phyloP scores from a whole-genome alignment of 495 filamentous ascomycete species.

The Letharia columbiana region DNA sequence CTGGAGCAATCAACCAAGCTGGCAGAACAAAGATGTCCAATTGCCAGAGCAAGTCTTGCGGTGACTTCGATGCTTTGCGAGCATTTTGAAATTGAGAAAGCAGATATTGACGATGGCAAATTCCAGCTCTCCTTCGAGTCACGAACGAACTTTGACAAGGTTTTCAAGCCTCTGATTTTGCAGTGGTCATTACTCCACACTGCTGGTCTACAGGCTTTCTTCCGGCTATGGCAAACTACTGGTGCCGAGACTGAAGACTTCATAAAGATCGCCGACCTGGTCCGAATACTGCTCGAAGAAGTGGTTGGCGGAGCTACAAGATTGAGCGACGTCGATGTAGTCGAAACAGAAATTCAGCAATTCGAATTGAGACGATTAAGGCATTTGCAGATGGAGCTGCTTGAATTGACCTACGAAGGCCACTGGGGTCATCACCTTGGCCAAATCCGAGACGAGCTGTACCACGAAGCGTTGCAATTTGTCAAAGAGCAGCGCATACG shows the following conservation, averaged over 20 bases:
- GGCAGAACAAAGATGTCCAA: conserved; percentile 67
- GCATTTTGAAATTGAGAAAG: conserved; percentile 89
- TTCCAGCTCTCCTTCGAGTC: conserved; percentile 70
- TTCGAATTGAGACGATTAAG: conserved; percentile 71
- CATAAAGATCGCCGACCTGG: conserved; percentile 80
- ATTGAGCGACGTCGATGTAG: conserved; percentile 76
- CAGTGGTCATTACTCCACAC: conserved; percentile 97
- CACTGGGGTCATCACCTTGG: conserved; percentile 85
- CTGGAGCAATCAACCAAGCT: conserved; percentile 79
- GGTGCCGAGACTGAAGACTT: conserved; percentile 80
- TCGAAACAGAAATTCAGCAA: conserved; percentile 80
- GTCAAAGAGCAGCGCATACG: conserved; percentile 93
- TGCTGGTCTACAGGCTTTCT: conserved; percentile 77
- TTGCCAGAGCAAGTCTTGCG: conserved; percentile 79
- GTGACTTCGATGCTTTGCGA: conserved; percentile 86
- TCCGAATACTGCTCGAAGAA: conserved; percentile 84
- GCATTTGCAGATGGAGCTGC: conserved; percentile 87
- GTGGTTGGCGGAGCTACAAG: conserved; percentile 77
- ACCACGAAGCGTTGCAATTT: conserved; percentile 87
- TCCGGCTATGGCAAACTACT: conserved; percentile 86
- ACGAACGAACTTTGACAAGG: conserved; percentile 67
- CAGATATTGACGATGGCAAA: conserved; percentile 72
- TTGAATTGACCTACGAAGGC: conserved; percentile 86
- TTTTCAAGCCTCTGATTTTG: conserved; percentile 80
- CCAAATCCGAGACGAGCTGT: conserved; percentile 87